Evolutionary conservation across 2,329 filamentous ascomycete species (phyloP).

Genomic region (Leptographium procerum): DNA sequence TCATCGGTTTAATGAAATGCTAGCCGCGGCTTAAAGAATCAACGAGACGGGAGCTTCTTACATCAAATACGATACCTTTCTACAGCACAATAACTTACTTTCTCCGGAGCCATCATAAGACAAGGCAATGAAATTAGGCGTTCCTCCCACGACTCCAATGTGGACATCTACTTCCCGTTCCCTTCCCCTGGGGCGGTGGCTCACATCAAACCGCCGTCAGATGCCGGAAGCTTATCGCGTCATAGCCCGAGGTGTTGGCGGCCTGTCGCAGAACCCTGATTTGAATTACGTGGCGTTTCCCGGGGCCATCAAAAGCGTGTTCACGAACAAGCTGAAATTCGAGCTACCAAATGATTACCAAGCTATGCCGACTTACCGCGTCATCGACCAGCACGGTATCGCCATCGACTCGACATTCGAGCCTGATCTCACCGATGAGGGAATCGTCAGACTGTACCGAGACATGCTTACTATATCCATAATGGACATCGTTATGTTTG

Average conservation of each 20-base stretch:
- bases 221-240: background rate
- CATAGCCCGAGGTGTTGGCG: slow-evolving; percentile 24
- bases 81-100: background rate
- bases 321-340: slow-evolving; percentile 71
- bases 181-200: background rate
- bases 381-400: slow-evolving; percentile 78
- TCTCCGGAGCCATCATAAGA: background rate
- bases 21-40: background rate
- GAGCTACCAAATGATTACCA: slow-evolving; percentile 58
- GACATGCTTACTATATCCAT: slow-evolving; percentile 62
- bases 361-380: slow-evolving; percentile 81
- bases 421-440: slow-evolving; percentile 56
- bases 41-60: background rate
- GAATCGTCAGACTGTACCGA: slow-evolving; percentile 48
- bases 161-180: background rate
- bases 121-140: background rate
- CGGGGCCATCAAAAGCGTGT: slow-evolving; percentile 89
- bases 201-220: background rate
- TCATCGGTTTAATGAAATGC: background rate
- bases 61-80: background rate
- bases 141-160: background rate
- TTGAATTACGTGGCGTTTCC: slow-evolving; percentile 62
- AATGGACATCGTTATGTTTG: slow-evolving; percentile 97
- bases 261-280: slow-evolving; percentile 44
- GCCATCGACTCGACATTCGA: slow-evolving; percentile 64